These are phyloP conservation scores for Trichosporon sp. DNA, from an alignment of 1,284 basidiomycete species.

Conservation along the genomic window DNA sequence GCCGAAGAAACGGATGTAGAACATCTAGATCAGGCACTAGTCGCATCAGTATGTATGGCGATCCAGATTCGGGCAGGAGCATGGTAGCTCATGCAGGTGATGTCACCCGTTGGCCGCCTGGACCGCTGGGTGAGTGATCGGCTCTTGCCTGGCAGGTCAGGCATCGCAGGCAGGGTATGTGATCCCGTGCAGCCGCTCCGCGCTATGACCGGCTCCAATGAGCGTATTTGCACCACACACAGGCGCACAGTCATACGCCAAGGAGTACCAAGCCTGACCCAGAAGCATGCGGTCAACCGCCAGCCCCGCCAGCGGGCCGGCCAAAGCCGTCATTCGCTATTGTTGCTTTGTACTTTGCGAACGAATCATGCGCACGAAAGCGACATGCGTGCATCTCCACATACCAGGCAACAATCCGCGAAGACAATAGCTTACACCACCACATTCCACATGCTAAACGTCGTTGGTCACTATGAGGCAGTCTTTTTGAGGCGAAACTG, in stretches of 20 bases:
- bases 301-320: no score
- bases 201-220: background rate
- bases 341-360: no score
- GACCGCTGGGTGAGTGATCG: background rate
- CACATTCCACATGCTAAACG: no score
- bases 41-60: no score
- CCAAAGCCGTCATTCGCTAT: background rate
- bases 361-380: no score
- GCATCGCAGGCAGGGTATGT: no score
- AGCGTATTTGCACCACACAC: background rate
- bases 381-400: no score
- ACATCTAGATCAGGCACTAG: background rate
- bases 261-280: background rate
- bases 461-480: no score
- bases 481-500: no score
- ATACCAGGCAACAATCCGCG: no score
- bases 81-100: background rate
- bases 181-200: background rate
- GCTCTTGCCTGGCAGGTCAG: background rate
- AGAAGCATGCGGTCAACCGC: no score
- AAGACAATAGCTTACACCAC: no score
- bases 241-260: background rate
- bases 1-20: background rate
- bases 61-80: background rate
- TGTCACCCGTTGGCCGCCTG: background rate